Conservation (phyloP, 169 alveolate species). For the Babesia microti region DNA sequence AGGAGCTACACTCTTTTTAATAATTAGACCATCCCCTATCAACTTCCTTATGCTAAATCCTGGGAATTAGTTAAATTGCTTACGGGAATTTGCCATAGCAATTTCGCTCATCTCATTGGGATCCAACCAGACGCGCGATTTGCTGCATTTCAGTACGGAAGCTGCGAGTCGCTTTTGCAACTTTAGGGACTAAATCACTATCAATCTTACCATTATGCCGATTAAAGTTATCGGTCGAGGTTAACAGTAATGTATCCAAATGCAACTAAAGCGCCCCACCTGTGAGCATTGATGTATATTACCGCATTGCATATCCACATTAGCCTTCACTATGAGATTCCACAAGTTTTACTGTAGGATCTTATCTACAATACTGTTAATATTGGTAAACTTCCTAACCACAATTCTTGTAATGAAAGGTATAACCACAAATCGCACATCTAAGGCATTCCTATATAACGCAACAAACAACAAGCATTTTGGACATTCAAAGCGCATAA, state of each 20-base stretch:
- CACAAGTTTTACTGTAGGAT: no score
- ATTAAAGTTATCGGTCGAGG: not conserved
- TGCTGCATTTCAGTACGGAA: slow-evolving; percentile 91
- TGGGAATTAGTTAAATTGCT: slow-evolving; percentile 11
- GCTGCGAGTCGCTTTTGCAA: slow-evolving; percentile 96
- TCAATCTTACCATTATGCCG: not conserved
- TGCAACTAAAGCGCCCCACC: not conserved
- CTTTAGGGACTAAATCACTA: slow-evolving; percentile 66
- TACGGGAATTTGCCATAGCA: slow-evolving; percentile 94
- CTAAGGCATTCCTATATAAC: no score
- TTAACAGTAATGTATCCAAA: not conserved
- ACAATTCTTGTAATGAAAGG: no score
- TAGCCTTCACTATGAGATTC: no score
- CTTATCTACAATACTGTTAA: no score
- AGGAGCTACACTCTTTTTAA: slow-evolving; percentile 88
- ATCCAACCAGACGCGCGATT: slow-evolving; percentile 95
- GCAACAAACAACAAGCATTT: no score
- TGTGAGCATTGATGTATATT: no score
- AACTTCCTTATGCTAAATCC: slow-evolving; percentile 85
- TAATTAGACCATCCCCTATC: slow-evolving; percentile 90
- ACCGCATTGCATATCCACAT: no score
- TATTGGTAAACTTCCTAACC: no score
- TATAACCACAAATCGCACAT: no score
- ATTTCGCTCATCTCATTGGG: slow-evolving; percentile 95
- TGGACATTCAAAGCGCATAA: no score